Evolutionary conservation across 2,329 filamentous ascomycete species (phyloP).

Genomic region (Daldinia sp.): DNA sequence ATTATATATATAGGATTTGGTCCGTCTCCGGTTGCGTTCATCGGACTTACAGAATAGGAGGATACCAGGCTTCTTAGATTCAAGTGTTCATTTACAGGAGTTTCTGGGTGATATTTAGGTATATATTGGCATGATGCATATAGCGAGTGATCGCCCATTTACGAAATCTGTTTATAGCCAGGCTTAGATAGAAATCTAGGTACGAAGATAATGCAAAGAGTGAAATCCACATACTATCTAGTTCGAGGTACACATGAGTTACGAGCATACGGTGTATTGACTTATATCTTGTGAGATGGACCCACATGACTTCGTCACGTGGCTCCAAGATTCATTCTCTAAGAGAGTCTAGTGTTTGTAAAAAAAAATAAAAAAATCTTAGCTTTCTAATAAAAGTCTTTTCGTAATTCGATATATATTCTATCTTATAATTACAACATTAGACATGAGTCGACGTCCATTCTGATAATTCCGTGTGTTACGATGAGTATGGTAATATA

Average conservation of each 20-base stretch:
- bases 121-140: constrained; percentile 23
- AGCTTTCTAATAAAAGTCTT: too few species aligned
- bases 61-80: constrained; percentile 20
- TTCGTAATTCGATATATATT: too few species aligned
- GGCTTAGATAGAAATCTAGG: background rate
- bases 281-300: too few species aligned
- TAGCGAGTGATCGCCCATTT: constrained; percentile 10
- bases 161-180: constrained; percentile 17
- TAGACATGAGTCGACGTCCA: too few species aligned
- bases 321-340: too few species aligned
- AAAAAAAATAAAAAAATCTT: too few species aligned
- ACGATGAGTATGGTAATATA: background rate
- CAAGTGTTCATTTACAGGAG: constrained; percentile 19
- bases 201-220: constrained; percentile 10
- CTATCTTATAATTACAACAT: too few species aligned
- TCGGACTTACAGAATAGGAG: constrained; percentile 21
- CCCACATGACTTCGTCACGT: too few species aligned
- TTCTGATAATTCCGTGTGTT: too few species aligned
- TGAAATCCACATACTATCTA: background rate
- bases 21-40: constrained; percentile 8
- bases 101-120: constrained; percentile 13
- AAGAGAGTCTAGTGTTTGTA: too few species aligned
- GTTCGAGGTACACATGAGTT: background rate
- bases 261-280: background rate
- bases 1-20: background rate